Conservation (phyloP, 2,329 filamentous ascomycete genomes). For the Aspergillus sp. region DNA sequence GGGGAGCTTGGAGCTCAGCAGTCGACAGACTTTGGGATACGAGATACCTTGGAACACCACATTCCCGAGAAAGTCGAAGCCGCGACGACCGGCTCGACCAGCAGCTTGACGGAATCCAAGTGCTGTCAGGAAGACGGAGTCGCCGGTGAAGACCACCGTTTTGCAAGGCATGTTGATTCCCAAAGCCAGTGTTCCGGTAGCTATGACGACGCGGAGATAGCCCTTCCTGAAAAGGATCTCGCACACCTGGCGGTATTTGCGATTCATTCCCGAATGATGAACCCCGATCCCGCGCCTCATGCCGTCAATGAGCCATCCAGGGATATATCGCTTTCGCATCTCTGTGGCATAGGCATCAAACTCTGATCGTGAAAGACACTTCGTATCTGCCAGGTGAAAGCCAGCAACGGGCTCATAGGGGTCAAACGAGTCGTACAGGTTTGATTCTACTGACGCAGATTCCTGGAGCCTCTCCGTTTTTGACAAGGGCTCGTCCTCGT, state of each 20-base stretch:
- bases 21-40: conserved; percentile 60
- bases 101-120: conserved; percentile 76
- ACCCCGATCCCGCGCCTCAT: conserved; percentile 70
- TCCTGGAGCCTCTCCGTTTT: not conserved
- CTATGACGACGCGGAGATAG: conserved; percentile 68
- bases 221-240: conserved; percentile 31
- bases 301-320: conserved; percentile 53
- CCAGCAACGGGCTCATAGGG: not conserved
- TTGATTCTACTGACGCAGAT: not conserved
- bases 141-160: conserved; percentile 74
- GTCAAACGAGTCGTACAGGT: not conserved
- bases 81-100: conserved; percentile 75
- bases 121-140: conserved; percentile 70
- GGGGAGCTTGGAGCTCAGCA: conserved; percentile 71
- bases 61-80: conserved; percentile 78
- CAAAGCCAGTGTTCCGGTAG: conserved; percentile 72
- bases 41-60: conserved; percentile 72
- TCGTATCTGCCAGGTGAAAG: not conserved
- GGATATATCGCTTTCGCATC: conserved; percentile 52
- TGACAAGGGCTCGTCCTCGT: not conserved
- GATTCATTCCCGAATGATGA: conserved; percentile 78
- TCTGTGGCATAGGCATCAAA: conserved; percentile 24
- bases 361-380: not conserved
- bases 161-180: conserved; percentile 86
- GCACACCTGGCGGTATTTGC: conserved; percentile 67